Base-by-base conservation (phyloP, 345 rosid genomes). In the Hibiscus trionum region DNA sequence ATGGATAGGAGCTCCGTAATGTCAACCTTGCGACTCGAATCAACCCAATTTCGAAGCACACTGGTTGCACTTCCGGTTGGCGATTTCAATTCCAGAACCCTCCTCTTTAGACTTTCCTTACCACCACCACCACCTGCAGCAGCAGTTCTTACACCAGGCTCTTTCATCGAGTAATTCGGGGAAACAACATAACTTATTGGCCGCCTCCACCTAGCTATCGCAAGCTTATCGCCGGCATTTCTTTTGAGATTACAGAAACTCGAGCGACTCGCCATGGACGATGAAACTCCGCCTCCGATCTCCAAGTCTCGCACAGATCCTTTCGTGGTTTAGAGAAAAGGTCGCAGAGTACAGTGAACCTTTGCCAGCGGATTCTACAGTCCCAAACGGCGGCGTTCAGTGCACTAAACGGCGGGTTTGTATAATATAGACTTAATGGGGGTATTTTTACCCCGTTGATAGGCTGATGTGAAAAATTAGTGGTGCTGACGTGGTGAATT, bases 1-100 rank as follows among this genome's bases (percentile, higher is more conserved):
- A 60, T 29, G n/a, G 35, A 60, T 27, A 83, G 86, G 82, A 87
- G 86, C 82, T 80, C 84, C 56, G 84, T 64, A 70, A 68, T 12
- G 16, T 83, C 19, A 42, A 86, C 69, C 77, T 61, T 70, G 63
- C 76, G 69, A 65, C 89, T 87, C n/a, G 80, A 76, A 47, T 75
- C 80, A 11, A 75, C 14, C 84, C 82, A 75, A 33, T 78, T 72
- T 60, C 81, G 79, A 56, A 89, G 82, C 49, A 79, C 58, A 3
- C 79, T 49, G 11, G 78, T 55, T 31, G 81, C 73, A 53, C 66
- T 84, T 61, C 44, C 74, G 5, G 77, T 72, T 2, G 79, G 72
- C 75, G 27, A 61, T 69, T 31, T 83, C 69, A 79, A 70, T 67
- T 84, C 80, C 76, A 83, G 67, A 67, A 85, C 80, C 66, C 77